Conservation (phyloP, 2,329 filamentous ascomycete genomes). For the Ilyonectria mors-panacis region DNA sequence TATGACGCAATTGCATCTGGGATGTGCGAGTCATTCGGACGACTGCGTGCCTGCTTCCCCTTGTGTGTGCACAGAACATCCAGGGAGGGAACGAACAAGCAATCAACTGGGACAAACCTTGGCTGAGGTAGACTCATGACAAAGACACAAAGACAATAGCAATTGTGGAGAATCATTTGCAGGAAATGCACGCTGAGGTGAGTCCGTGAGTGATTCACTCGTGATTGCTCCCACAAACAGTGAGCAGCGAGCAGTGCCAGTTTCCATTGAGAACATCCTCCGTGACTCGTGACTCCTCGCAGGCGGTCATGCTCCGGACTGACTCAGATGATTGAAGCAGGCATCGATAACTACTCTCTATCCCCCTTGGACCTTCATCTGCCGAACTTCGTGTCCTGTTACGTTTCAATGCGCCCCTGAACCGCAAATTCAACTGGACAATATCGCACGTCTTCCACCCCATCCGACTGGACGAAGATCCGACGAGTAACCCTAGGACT, state of each 20-base stretch:
- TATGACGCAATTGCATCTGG: neutral
- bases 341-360: neutral
- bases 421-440: neutral
- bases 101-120: neutral
- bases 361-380: neutral
- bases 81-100: neutral
- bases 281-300: neutral
- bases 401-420: neutral
- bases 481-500: neutral
- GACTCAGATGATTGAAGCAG: neutral
- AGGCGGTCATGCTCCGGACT: neutral
- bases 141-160: neutral
- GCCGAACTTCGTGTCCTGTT: neutral
- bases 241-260: neutral
- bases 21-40: neutral
- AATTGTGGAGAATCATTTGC: neutral
- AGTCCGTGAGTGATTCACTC: neutral
- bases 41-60: slow-evolving; percentile 3
- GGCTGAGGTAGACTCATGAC: neutral
- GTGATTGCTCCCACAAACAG: neutral
- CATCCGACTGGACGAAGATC: neutral
- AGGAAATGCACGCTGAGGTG: neutral
- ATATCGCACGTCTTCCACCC: neutral
- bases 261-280: neutral
- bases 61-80: neutral